Evolutionary conservation across 2,329 filamentous ascomycete genomes (phyloP), one percentile per base, ranked within the genome.

Genomic region (Diaporthe vexans): DNA sequence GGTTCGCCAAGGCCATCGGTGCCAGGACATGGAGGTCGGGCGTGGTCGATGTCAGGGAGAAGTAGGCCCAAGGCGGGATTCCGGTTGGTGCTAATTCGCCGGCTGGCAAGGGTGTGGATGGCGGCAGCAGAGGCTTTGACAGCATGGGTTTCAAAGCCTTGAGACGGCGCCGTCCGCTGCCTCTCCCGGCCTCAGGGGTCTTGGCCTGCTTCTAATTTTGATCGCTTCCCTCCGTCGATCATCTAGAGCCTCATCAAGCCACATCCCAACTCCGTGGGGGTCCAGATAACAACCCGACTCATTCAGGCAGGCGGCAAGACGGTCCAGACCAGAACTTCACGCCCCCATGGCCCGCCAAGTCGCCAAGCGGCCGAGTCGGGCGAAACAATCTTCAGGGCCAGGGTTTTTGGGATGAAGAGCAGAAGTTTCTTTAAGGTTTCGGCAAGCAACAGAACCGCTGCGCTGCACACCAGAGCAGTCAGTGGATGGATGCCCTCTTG

Each of bases 361-460:
- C 63, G 63, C 63, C 63, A 67, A 67, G 63, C 63, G 46, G 29
- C 63, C 46, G 63, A 67, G 63, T 67, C 63, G 63, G 63, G 63
- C 63, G 63, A 67, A 67, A 67, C 63, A 67, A 67, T 67, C 46
- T 67, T 52, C 29, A n/a, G 63, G 46, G 63, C 63, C 63, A 67
- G 63, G 46, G 63, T 37, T 37, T 67, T 52, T 48, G 46, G 29
- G 46, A 63, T 26, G 46, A 67, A 67, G 26, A 37, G 21, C 40
- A 67, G 63, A 67, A 67, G 63, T 67, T 67, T 67, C 46, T 40
- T 67, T 52, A 67, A 67, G 63, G 63, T 67, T 67, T 67, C 63
- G 63, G 63, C 63, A 67, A 67, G 63, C 63, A 67, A 10, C 21
- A 52, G 63, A 21, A 67, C 63, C 63, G 63, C 61, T 52, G 59